A percentile compares a stretch with the other conserved stretches of the same genome.
Conservation (phyloP, 140 eudicot species). For the Bidens hawaiensis region DNA sequence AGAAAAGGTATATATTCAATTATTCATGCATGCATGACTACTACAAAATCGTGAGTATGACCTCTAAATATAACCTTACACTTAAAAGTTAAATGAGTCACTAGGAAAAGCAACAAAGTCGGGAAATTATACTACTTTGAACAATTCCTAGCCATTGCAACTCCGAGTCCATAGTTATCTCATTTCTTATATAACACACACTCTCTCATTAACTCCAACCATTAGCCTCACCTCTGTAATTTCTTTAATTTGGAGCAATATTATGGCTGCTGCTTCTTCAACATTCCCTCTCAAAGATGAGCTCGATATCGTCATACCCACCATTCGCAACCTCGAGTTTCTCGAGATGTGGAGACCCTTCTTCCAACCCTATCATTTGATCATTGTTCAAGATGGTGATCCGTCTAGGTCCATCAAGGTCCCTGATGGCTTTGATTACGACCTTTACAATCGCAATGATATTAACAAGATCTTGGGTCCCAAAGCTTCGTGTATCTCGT, state of each 20-base stretch:
- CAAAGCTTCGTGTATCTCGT: constrained; percentile 72
- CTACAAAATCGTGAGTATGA: too few species aligned
- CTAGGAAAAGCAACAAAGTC: constrained; percentile 25
- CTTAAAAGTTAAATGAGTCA: not conserved
- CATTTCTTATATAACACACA: constrained; percentile 29
- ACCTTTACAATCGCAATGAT: constrained; percentile 74
- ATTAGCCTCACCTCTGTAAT: constrained; percentile 8
- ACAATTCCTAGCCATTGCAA: constrained; percentile 36
- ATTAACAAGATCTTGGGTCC: constrained; percentile 80
- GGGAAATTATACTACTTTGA: constrained; percentile 27
- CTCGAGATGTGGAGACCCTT: constrained; percentile 94
- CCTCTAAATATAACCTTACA: too few species aligned
- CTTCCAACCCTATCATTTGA: constrained; percentile 72
- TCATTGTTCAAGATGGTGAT: constrained; percentile 92
- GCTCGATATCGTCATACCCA: constrained; percentile 85
- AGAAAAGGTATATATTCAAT: too few species aligned
- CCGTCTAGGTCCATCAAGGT: constrained; percentile 69
- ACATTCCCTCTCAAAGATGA: constrained; percentile 61
- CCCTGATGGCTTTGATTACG: constrained; percentile 79
- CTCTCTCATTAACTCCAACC: constrained; percentile 28
- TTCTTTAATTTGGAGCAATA: too few species aligned
- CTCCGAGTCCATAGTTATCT: constrained; percentile 13
- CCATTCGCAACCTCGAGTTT: constrained; percentile 83
- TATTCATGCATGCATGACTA: too few species aligned
- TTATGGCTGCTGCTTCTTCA: constrained; percentile 21